Percentiles rank a stretch among this genome's conserved stretches.
These are phyloP conservation scores for Immersiella caudata DNA, from an alignment of 495 filamentous ascomycete genomes.

Conservation along the genomic window DNA sequence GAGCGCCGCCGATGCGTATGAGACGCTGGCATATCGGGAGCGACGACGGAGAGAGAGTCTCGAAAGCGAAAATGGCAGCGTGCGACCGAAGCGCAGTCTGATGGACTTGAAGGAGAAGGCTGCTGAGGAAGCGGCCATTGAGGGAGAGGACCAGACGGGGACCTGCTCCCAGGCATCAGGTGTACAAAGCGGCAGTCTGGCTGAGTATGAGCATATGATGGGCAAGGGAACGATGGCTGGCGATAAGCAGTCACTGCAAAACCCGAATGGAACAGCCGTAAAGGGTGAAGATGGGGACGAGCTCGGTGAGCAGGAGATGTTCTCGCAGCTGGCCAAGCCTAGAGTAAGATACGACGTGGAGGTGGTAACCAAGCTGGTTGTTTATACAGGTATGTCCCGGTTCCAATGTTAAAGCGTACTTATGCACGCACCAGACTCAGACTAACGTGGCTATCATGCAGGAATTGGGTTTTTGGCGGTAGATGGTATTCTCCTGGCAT, in stretches of 20 bases:
- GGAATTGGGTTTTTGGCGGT: conserved; percentile 78
- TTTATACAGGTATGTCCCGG: conserved; percentile 73
- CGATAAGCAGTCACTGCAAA: conserved; percentile 26
- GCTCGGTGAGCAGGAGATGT: conserved; percentile 75
- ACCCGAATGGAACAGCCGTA: conserved; percentile 38
- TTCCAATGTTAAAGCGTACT: conserved; percentile 9
- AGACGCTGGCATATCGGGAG: conserved; percentile 90
- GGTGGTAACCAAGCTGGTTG: conserved; percentile 93
- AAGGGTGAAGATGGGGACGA: conserved; percentile 44
- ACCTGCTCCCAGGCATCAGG: conserved; percentile 28
- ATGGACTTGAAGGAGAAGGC: conserved; percentile 25
- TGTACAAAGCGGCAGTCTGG: conserved; percentile 43
- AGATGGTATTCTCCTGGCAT: conserved; percentile 66
- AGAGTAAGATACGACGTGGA: conserved; percentile 96
- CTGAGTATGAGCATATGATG: conserved; percentile 73
- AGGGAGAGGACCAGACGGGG: conserved; percentile 26
- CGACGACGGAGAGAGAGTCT: conserved; percentile 77
- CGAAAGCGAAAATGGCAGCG: conserved; percentile 27
- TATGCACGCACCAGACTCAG: background rate
- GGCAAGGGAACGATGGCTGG: conserved; percentile 41
- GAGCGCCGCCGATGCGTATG: conserved; percentile 93
- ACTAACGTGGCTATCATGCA: conserved; percentile 33
- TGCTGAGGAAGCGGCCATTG: conserved; percentile 19
- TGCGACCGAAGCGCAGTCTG: conserved; percentile 36
- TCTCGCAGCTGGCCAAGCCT: conserved; percentile 79